Evolutionary conservation across 2,329 filamentous ascomycete species (phyloP).

Genomic region (Leptoxyphium fumago): DNA sequence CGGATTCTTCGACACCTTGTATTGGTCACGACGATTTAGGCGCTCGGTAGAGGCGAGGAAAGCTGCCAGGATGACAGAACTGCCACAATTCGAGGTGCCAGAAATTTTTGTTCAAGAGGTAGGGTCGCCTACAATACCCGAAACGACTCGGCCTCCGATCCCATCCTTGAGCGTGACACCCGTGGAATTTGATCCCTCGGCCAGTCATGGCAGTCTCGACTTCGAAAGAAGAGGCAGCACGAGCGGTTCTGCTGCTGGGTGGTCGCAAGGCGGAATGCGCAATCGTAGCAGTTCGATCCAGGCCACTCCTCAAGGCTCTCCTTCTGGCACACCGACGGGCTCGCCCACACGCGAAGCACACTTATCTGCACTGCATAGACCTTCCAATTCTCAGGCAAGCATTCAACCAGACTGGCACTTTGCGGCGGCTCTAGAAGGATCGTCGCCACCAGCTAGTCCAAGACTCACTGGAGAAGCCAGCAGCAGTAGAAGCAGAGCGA

Average conservation of each 20-base stretch:
- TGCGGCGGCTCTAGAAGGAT: slow-evolving; percentile 26
- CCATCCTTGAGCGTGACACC: slow-evolving; percentile 18
- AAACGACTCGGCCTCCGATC: slow-evolving; percentile 12
- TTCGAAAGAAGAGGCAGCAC: slow-evolving; percentile 5
- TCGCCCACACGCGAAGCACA: slow-evolving; percentile 2
- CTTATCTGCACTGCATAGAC: slow-evolving; percentile 12
- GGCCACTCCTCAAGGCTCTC: slow-evolving; percentile 3
- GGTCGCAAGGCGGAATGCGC: slow-evolving; percentile 1
- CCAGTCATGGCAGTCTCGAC: slow-evolving; percentile 17
- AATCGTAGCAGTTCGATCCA: slow-evolving; percentile 18
- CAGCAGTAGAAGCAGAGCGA: slow-evolving; percentile 41
- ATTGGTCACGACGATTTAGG: slow-evolving; percentile 74
- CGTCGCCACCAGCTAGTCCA: slow-evolving; percentile 16
- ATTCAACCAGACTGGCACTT: slow-evolving; percentile 32
- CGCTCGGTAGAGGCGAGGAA: slow-evolving; percentile 58
- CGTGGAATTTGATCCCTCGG: slow-evolving; percentile 17
- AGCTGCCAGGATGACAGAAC: slow-evolving; percentile 57
- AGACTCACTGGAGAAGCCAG: slow-evolving; percentile 4
- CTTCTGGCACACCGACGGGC: slow-evolving; percentile 4
- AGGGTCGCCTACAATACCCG: slow-evolving; percentile 30
- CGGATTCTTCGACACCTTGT: slow-evolving; percentile 89
- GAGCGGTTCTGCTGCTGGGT: background rate
- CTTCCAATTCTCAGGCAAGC: slow-evolving; percentile 12
- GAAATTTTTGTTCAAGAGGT: slow-evolving; percentile 84
- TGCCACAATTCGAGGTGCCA: slow-evolving; percentile 71